Evolutionary conservation across 805 yeast genomes (phyloP).

Genomic region (Lachancea meyersii): DNA sequence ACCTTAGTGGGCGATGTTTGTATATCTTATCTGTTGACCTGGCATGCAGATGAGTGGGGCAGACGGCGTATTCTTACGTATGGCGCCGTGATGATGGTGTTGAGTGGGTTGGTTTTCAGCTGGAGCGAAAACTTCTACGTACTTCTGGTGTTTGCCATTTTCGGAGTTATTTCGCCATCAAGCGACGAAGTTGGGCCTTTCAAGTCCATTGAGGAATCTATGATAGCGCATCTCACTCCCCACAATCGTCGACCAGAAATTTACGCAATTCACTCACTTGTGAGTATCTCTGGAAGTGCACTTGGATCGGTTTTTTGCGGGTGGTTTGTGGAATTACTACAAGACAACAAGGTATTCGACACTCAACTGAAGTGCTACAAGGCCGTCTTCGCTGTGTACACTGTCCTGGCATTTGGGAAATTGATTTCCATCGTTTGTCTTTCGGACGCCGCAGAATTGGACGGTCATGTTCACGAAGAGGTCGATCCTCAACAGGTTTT

Average conservation of each 20-base stretch:
- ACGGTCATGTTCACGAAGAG: constrained; percentile 20
- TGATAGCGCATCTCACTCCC: constrained; percentile 72
- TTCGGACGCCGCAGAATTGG: constrained; percentile 48
- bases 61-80: constrained; percentile 54
- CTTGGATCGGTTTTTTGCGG: constrained; percentile 67
- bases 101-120: constrained; percentile 63
- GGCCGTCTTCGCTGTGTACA: constrained; percentile 49
- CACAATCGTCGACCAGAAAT: constrained; percentile 59
- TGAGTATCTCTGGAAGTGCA: constrained; percentile 69
- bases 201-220: constrained; percentile 77
- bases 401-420: constrained; percentile 49
- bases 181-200: constrained; percentile 92
- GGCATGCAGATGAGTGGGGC: constrained; percentile 71
- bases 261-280: constrained; percentile 66
- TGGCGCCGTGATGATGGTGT: constrained; percentile 63
- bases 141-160: constrained; percentile 61
- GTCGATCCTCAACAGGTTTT: constrained; percentile 15
- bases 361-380: constrained; percentile 44
- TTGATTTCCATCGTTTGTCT: constrained; percentile 45
- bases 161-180: constrained; percentile 83
- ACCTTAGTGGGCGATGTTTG: constrained; percentile 75
- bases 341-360: constrained; percentile 31
- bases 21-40: constrained; percentile 63
- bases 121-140: constrained; percentile 45
- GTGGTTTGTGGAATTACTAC: constrained; percentile 42